phyloP scores from a whole-genome alignment of 169 alveolate genomes.

The Cryptosporidium baileyi region DNA sequence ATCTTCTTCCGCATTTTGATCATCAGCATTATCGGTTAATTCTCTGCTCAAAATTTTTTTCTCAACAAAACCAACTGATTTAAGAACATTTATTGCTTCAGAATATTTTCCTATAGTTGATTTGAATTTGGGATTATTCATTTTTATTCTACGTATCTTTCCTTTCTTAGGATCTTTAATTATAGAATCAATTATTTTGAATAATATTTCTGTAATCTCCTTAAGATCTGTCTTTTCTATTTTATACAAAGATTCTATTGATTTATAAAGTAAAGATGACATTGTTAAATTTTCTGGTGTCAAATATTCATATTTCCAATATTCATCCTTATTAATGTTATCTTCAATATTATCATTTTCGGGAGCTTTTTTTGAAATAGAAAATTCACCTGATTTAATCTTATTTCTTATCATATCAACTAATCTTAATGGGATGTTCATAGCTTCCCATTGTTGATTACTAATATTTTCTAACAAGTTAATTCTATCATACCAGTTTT shows the following conservation, averaged over 20 bases:
- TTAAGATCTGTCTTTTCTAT: neutral
- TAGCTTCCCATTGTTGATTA: slow-evolving; percentile 54
- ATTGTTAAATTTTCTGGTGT: slow-evolving; percentile 32
- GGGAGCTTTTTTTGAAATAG: neutral
- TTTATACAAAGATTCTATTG: neutral
- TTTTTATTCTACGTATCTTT: slow-evolving; percentile 16
- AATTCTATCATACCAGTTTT: slow-evolving; percentile 53
- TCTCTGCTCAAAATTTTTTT: neutral
- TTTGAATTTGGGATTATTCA: slow-evolving; percentile 44
- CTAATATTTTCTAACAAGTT: slow-evolving; percentile 4
- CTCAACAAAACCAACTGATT: slow-evolving; percentile 46
- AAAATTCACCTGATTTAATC: neutral
- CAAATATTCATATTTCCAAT: slow-evolving; percentile 50
- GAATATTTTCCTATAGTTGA: slow-evolving; percentile 25
- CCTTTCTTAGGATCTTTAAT: slow-evolving; percentile 38
- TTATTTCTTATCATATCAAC: slow-evolving; percentile 10
- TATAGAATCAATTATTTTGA: slow-evolving; percentile 45
- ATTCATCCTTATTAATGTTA: neutral
- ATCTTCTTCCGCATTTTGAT: neutral
- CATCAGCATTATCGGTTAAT: neutral
- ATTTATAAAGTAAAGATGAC: slow-evolving; percentile 14
- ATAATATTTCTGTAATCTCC: neutral
- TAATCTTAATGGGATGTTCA: slow-evolving; percentile 40
- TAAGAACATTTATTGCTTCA: slow-evolving; percentile 39
- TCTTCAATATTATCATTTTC: neutral